Percentiles rank a stretch among this genome's conserved stretches.
phyloP scores from a whole-genome alignment of 768 basidiomycete genomes.

The Pisolithus tinctorius region DNA sequence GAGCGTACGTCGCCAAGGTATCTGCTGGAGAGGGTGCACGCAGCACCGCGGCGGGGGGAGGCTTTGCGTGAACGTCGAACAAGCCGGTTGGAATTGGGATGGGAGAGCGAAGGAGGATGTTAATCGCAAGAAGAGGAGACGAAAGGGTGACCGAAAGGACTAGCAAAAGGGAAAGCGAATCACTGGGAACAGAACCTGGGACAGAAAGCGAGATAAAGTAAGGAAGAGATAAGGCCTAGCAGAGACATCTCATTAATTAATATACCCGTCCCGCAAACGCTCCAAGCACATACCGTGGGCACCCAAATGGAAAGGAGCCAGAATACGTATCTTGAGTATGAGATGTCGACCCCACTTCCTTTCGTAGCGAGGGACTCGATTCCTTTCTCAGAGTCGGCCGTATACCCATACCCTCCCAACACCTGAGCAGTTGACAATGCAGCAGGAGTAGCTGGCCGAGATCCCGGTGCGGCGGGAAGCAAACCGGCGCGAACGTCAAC shows the following conservation, averaged over 20 bases:
- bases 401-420: conserved; percentile 62
- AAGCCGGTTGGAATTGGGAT: conserved; percentile 62
- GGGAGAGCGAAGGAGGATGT: conserved; percentile 52
- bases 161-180: conserved; percentile 42
- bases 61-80: conserved; percentile 45
- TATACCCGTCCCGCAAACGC: not conserved
- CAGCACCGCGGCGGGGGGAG: conserved; percentile 32
- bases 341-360: conserved; percentile 48
- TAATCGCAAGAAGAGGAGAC: conserved; percentile 59
- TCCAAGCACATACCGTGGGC: conserved; percentile 48
- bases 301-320: conserved; percentile 68
- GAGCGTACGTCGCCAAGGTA: conserved; percentile 16
- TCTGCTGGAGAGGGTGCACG: conserved; percentile 39
- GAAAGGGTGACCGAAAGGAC: conserved; percentile 61
- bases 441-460: conserved; percentile 42
- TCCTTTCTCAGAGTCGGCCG: conserved; percentile 52
- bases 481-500: conserved; percentile 48
- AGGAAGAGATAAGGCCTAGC: conserved; percentile 55
- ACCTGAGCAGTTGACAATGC: conserved; percentile 54
- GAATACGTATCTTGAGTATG: conserved; percentile 45
- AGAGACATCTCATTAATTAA: not conserved
- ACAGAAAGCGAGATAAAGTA: conserved; percentile 43
- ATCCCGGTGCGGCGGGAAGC: conserved; percentile 29
- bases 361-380: conserved; percentile 38
- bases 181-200: conserved; percentile 34